phyloP scores from a whole-genome alignment of 805 yeast genomes.

The Wickerhamiella alocasiicola region DNA sequence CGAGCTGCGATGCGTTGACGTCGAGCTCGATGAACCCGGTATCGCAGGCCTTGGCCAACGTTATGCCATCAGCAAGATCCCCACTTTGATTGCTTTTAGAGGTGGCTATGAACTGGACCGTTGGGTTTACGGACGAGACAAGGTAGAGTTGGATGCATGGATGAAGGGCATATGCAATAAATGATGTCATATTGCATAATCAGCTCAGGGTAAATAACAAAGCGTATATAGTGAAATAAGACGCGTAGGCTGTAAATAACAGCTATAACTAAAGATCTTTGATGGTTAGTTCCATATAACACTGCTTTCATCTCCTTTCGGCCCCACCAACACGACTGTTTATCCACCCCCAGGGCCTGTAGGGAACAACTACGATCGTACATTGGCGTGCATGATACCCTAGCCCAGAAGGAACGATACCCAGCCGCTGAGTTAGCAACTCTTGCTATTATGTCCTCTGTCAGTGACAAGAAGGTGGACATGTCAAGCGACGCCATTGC shows the following conservation, averaged over 20 bases:
- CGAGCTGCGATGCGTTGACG: slow-evolving; percentile 54
- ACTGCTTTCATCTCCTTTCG: no score
- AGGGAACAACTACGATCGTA: no score
- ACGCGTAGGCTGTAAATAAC: no score
- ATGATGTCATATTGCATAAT: slow-evolving; percentile 9
- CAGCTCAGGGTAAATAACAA: no score
- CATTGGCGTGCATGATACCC: no score
- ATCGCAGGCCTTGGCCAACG: slow-evolving; percentile 45
- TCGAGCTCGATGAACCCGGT: slow-evolving; percentile 56
- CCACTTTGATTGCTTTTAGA: slow-evolving; percentile 52
- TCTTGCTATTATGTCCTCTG: slow-evolving; percentile 4
- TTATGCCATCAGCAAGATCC: slow-evolving; percentile 46
- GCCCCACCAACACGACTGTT: no score
- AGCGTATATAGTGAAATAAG: no score
- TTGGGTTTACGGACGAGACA: slow-evolving; percentile 19
- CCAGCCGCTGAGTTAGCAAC: no score
- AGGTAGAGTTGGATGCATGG: slow-evolving; percentile 8
- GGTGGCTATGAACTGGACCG: slow-evolving; percentile 47
- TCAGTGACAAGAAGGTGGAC: slow-evolving; percentile 11
- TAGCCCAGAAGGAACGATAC: no score
- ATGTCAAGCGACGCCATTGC: slow-evolving; percentile 26
- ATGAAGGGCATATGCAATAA: slow-evolving; percentile 8
- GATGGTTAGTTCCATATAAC: no score
- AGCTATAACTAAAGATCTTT: no score
- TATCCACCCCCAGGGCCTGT: no score